Evolutionary conservation across 192 early-diverging fungal genomes (phyloP), one percentile per base, ranked within the genome.

Genomic region (Globomyces pollinis-pini): DNA sequence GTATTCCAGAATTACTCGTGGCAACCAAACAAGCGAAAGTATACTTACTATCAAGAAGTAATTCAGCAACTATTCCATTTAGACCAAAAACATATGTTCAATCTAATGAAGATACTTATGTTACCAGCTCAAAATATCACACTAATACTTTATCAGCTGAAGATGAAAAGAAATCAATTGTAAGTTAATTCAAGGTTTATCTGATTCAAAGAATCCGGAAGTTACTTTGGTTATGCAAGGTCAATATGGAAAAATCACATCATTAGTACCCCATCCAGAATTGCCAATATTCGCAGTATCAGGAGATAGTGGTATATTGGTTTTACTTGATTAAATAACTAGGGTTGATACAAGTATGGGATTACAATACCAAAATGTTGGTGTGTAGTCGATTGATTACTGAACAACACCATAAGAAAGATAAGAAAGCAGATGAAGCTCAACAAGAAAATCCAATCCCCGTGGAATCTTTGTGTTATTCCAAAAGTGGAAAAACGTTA

Each of bases 1-100:
- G 59, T 35, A 43, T 79, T 16, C 77, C 77, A n/a, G 73, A 75
- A 31, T 60, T 79, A 12, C 30, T 74, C 18, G 61, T 79, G 15
- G 42, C 56, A 11, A 79, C 77, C 2, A 50, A 42, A 16, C 67
- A 71, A 26, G 39, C 71, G 2, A 45, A 54, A 18, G 65, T 75
- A n/a, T 36, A 72, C 3, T 43, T 67, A 24, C 18, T 76, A 41
- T 23, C 63, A 3, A 65, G 11, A 16, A 38, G n/a, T 33, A 13
- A 11, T 5, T 5, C 16, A 15, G 29, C 53, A 41, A 26, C 6
- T 36, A 33, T 41, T 18, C 53, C 53, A 15, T 55, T 55, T 6
- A 33, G 34, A 1, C 50, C 30, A 0, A 52, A 11, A 12, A 52
- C 50, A 57, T 12, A 57, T 52, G 1, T 62, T 13, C 51, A 38